phyloP scores from a whole-genome alignment of 345 rosid genomes.

The Syzygium jambos region DNA sequence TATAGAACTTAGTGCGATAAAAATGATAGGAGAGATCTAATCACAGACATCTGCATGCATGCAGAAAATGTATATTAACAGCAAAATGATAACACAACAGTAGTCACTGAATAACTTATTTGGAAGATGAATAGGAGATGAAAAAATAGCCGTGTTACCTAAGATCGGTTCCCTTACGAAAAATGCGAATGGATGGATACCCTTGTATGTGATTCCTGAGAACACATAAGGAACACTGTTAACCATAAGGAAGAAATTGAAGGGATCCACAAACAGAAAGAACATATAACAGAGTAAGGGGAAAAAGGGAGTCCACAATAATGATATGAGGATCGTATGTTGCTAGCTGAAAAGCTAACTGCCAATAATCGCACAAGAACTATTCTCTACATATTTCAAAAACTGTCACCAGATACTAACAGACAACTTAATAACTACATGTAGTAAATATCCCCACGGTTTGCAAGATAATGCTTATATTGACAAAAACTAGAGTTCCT shows the following conservation, averaged over 20 bases:
- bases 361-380: background rate
- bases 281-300: background rate
- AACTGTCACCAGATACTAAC: background rate
- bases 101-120: background rate
- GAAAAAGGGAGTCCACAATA: background rate
- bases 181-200: constrained; percentile 97
- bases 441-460: background rate
- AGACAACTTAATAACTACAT: background rate
- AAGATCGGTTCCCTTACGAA: constrained; percentile 90
- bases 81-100: background rate
- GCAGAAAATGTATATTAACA: background rate
- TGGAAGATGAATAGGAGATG: constrained; percentile 1
- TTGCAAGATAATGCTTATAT: background rate
- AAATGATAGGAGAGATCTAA: background rate
- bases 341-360: background rate
- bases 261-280: background rate
- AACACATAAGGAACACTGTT: background rate
- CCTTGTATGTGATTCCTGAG: constrained; percentile 93
- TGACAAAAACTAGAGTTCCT: background rate
- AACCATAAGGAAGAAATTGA: background rate
- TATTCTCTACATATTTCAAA: background rate
- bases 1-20: background rate
- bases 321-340: background rate
- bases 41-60: background rate
- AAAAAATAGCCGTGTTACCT: constrained; percentile 29